Base-by-base conservation (phyloP, 495 filamentous ascomycete species). In the Xylaria nigripes region DNA sequence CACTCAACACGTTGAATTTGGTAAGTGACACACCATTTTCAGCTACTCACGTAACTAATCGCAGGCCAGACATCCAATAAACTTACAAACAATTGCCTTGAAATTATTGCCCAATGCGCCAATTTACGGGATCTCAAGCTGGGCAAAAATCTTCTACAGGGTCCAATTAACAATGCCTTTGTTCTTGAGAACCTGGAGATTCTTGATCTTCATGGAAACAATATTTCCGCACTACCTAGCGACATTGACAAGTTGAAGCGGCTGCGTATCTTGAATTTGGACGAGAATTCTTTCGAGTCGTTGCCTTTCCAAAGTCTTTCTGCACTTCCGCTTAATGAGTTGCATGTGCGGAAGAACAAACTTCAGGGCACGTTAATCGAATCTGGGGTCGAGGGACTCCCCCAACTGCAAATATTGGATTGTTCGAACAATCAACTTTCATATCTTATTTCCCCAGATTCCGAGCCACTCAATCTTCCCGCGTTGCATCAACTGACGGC, bases 141-240 rank as follows among this genome's bases (percentile, higher is more conserved):
- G 2, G 84, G 83, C 13, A 85, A 89, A 24, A 97, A 97, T 58
- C 69, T 76, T 7, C 64, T 99, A 5, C 70, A 81, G 36, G 90
- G 88, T 6, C 61, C 73, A 3, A 68, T 96, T 6, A 72, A 81
- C 51, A 50, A 74, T 1, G 70, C 71, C 30, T 75, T 95, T 42
- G 63, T 73, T 25, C 70, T 97, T 44, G 63, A 61, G 25, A 79
- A 83, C 21, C 72, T 99, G 5, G 90, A 96, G 61, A 72, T 79
- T 34, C 73, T 97, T 12, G 91, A 96, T 56, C 55, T 99, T 0
- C 86, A 87, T 47, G 77, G 80, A 15, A 99, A 99, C 67, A 78
- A 78, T 44, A 76, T 99, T 19, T 84, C 84, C n/a, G 70, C 73
- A 2, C 71, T 99, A n/a, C 87, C 93, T 0, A 64, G 77, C 15